A percentile compares a stretch with the other conserved stretches of the same genome.
phyloP scores from a whole-genome alignment of 169 alveolate genomes.

The Cryptosporidium muris region DNA sequence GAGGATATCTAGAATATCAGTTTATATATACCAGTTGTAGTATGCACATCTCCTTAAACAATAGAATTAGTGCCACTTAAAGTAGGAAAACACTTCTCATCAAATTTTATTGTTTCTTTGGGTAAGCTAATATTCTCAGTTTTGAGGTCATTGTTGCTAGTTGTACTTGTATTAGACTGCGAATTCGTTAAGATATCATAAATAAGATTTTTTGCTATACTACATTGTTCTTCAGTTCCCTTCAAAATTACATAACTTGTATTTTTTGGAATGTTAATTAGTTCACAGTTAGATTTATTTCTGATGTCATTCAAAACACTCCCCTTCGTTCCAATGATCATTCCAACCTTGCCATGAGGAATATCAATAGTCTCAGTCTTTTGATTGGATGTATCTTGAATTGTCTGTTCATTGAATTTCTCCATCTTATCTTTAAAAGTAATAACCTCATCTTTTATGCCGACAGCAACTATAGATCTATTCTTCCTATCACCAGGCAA shows the following conservation, averaged over 20 bases:
- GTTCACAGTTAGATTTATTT: slow-evolving; percentile 52
- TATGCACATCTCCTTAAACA: not conserved
- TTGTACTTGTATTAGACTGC: slow-evolving; percentile 51
- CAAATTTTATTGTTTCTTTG: slow-evolving; percentile 37
- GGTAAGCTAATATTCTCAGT: slow-evolving; percentile 21
- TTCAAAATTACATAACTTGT: slow-evolving; percentile 52
- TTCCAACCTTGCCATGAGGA: slow-evolving; percentile 62
- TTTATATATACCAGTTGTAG: not conserved
- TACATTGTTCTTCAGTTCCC: slow-evolving; percentile 68
- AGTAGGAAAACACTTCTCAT: slow-evolving; percentile 70
- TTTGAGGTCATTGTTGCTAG: slow-evolving; percentile 41
- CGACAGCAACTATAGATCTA: slow-evolving; percentile 21
- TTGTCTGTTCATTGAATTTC: slow-evolving; percentile 28
- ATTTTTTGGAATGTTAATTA: slow-evolving; percentile 51
- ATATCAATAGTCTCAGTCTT: slow-evolving; percentile 45
- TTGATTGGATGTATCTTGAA: slow-evolving; percentile 31
- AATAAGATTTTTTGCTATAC: slow-evolving; percentile 59
- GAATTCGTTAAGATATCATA: slow-evolving; percentile 46
- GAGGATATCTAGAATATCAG: not conserved
- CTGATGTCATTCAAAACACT: slow-evolving; percentile 58
- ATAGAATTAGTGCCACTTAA: slow-evolving; percentile 26
- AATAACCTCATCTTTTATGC: slow-evolving; percentile 52
- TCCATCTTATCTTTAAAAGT: slow-evolving; percentile 24
- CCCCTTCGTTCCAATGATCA: slow-evolving; percentile 55
- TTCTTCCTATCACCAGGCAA: slow-evolving; percentile 30